Evolutionary conservation across 495 filamentous ascomycete species (phyloP).

Genomic region (Podospora conica): DNA sequence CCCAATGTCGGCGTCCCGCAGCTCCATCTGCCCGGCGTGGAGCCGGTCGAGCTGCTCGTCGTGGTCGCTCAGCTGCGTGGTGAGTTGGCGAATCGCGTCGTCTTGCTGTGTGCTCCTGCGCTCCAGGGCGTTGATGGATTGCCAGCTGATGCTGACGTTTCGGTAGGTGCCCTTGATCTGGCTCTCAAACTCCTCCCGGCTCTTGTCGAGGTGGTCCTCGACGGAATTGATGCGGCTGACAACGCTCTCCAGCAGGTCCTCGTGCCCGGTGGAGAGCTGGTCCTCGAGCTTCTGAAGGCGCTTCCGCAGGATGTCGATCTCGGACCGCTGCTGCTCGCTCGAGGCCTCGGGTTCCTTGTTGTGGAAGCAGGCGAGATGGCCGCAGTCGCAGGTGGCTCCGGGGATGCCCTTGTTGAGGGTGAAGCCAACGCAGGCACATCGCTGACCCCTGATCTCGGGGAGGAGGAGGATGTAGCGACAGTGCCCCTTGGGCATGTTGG

Average conservation of each 20-base stretch:
- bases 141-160: conserved; percentile 46
- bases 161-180: conserved; percentile 47
- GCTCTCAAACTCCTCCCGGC: conserved; percentile 39
- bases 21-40: conserved; percentile 39
- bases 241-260: conserved; percentile 37
- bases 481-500: conserved; percentile 45
- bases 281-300: conserved; percentile 44
- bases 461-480: conserved; percentile 51
- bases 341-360: conserved; percentile 35
- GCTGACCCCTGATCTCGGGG: conserved; percentile 48
- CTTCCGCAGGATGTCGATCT: conserved; percentile 43
- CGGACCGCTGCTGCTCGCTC: conserved; percentile 31
- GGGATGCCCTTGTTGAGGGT: conserved; percentile 45
- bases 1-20: conserved; percentile 45
- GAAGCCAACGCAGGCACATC: conserved; percentile 51
- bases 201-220: conserved; percentile 48
- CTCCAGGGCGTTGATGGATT: conserved; percentile 41
- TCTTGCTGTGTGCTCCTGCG: conserved; percentile 38
- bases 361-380: conserved; percentile 52
- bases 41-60: conserved; percentile 38
- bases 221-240: conserved; percentile 41
- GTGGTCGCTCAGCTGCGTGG: conserved; percentile 36
- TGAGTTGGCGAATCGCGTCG: conserved; percentile 39
- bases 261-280: conserved; percentile 38
- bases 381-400: conserved; percentile 48